Evolutionary conservation across 2,329 filamentous ascomycete species (phyloP), one percentile per base, ranked within the genome.

Genomic region (Onygena corvina): DNA sequence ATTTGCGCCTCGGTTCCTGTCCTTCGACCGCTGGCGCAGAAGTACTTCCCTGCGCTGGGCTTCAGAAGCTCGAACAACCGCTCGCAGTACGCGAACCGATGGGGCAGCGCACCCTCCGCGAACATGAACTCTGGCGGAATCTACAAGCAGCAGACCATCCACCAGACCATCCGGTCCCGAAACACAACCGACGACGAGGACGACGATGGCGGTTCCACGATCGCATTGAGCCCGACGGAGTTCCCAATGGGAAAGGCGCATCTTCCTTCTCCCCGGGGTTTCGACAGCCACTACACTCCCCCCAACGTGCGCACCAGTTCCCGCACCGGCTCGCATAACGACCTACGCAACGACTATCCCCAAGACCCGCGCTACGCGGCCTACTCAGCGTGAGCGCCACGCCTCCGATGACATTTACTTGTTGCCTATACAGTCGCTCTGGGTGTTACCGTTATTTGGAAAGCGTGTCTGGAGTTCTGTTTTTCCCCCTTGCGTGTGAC

Each of bases 1-100:
- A 59, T 57, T 5, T 59, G 56, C 50, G 54, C 57, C 4, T 58
- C 54, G 3, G 20, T 56, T 21, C 57, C 57, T 11, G 54, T 51
- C 12, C 50, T 59, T 16, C 50, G 55, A 4, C 55, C 55, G 3
- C 49, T 55, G 29, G 52, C 47, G 12, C 50, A 45, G 30, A 54
- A 47, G 38, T 54, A 53, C 33, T 46, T 56, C 27, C 48, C 54
- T 4, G 20, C 16, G 14, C 25, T 48, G 20, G 48, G 47, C 3
- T 34, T 50, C 48, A 52, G 11, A 18, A 31, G 9, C n/a, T 27
- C 42, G 2, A 49, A 18, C 4, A 7, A 3, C 16, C 14, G n/a
- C 2, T 46, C 21, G 3, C 33, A 16, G 11, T 49, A 33, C 27
- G 49, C 25, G 6, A 16, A n/a, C 3, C 51, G 33, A 36, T 42